Conservation (phyloP, 805 yeast species). For the Candida germanica region DNA sequence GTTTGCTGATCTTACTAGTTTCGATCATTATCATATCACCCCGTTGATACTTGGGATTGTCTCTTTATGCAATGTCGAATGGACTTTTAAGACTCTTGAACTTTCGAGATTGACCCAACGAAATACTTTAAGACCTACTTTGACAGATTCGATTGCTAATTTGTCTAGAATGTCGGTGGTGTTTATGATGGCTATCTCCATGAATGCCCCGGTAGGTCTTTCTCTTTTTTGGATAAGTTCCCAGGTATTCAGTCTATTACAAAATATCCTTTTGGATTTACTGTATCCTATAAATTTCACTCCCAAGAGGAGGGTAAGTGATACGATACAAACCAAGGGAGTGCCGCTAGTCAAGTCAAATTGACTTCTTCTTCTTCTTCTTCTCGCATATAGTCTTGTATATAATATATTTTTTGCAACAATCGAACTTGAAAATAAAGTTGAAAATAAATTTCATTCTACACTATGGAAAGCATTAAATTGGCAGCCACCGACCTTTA, state of each 20-base stretch:
- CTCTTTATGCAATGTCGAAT: slow-evolving; percentile 76
- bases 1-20: slow-evolving; percentile 55
- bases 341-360: no score
- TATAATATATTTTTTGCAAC: no score
- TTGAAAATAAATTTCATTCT: no score
- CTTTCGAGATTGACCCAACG: slow-evolving; percentile 43
- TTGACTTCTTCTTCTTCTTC: no score
- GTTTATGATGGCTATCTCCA: slow-evolving; percentile 76
- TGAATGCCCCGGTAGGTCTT: slow-evolving; percentile 83
- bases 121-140: slow-evolving; percentile 50
- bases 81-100: slow-evolving; percentile 67
- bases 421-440: no score
- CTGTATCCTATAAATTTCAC: slow-evolving; percentile 56
- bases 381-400: no score
- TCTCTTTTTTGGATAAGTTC: slow-evolving; percentile 90
- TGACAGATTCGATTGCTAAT: slow-evolving; percentile 63
- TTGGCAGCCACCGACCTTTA: no score
- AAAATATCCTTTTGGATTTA: slow-evolving; percentile 68
- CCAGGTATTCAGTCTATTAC: slow-evolving; percentile 69
- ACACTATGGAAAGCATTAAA: no score
- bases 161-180: slow-evolving; percentile 72
- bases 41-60: slow-evolving; percentile 72
- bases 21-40: slow-evolving; percentile 60
- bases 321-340: no score
- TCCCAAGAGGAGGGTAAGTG: slow-evolving; percentile 37